phyloP scores from a whole-genome alignment of 2,329 filamentous ascomycete species.

The Chaetoscypha palmicola region DNA sequence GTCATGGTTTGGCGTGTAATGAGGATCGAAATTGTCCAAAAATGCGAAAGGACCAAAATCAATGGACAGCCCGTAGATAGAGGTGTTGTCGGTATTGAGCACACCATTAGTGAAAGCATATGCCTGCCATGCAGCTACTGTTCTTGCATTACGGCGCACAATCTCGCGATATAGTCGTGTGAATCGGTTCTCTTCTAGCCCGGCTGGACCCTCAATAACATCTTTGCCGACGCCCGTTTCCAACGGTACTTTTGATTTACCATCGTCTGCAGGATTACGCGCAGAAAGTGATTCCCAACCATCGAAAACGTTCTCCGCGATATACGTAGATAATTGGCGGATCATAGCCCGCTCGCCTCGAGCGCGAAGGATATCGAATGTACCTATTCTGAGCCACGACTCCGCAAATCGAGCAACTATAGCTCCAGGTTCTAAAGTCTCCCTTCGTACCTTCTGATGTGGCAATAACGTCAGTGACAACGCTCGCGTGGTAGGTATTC shows the following conservation, averaged over 20 bases:
- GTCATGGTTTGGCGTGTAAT: conserved; percentile 95
- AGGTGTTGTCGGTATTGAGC: conserved; percentile 96
- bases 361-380: conserved; percentile 83
- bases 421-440: conserved; percentile 80
- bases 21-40: conserved; percentile 91
- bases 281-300: conserved; percentile 81
- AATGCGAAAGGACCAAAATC: conserved; percentile 98
- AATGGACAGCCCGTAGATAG: conserved; percentile 77
- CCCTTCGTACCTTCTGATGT: conserved; percentile 64
- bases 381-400: conserved; percentile 88
- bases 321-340: conserved; percentile 69
- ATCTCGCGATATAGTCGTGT: conserved; percentile 82
- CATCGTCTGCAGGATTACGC: conserved; percentile 44
- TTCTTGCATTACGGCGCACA: conserved; percentile 74
- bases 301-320: conserved; percentile 78
- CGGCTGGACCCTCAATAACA: conserved; percentile 58
- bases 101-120: conserved; percentile 99
- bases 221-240: conserved; percentile 45
- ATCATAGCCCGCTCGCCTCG: conserved; percentile 72
- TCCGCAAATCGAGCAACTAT: conserved; percentile 90
- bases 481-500: conserved; percentile 80
- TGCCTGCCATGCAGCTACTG: conserved; percentile 90
- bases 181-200: conserved; percentile 76
- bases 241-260: conserved; percentile 35
- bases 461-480: conserved; percentile 74